Conservation (phyloP, 352 stramenopile genomes). For the Phytophthora hibernalis region DNA sequence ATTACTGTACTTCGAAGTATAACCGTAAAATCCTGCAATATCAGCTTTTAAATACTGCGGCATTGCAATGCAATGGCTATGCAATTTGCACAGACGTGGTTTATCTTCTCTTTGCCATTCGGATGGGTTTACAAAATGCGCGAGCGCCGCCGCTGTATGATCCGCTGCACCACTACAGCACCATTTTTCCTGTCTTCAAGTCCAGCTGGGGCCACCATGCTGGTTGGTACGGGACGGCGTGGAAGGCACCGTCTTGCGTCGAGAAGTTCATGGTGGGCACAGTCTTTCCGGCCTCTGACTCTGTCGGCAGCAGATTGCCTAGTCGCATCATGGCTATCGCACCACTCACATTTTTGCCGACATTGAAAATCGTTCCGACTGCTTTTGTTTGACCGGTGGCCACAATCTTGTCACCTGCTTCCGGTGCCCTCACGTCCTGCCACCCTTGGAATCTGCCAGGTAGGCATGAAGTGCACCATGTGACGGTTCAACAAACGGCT, state of each 20-base stretch:
- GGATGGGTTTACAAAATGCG: conserved; percentile 25
- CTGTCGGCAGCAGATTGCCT: conserved; percentile 62
- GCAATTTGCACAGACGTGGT: too few relatives aligned
- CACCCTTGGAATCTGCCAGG: conserved; percentile 44
- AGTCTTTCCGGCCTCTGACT: conserved; percentile 39
- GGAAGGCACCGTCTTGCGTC: conserved; percentile 70
- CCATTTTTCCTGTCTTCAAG: conserved; percentile 77
- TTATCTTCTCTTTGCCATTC: not conserved
- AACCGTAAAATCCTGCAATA: too few relatives aligned
- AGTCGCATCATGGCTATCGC: conserved; percentile 84
- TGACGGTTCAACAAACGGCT: conserved; percentile 54
- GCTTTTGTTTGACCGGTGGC: conserved; percentile 64
- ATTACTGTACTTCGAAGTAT: too few relatives aligned
- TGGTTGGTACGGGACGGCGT: conserved; percentile 76
- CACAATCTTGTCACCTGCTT: conserved; percentile 60
- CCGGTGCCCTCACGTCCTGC: conserved; percentile 29
- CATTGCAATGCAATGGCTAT: too few relatives aligned
- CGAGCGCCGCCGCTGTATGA: conserved; percentile 2
- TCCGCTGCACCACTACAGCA: conserved; percentile 41
- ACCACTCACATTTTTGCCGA: conserved; percentile 56
- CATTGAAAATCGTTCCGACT: conserved; percentile 59
- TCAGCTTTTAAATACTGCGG: too few relatives aligned
- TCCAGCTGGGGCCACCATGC: conserved; percentile 82
- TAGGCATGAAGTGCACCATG: conserved; percentile 53
- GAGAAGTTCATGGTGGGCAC: conserved; percentile 63